Conservation (phyloP, 2,329 filamentous ascomycete species). For the Botrytis galanthina region DNA sequence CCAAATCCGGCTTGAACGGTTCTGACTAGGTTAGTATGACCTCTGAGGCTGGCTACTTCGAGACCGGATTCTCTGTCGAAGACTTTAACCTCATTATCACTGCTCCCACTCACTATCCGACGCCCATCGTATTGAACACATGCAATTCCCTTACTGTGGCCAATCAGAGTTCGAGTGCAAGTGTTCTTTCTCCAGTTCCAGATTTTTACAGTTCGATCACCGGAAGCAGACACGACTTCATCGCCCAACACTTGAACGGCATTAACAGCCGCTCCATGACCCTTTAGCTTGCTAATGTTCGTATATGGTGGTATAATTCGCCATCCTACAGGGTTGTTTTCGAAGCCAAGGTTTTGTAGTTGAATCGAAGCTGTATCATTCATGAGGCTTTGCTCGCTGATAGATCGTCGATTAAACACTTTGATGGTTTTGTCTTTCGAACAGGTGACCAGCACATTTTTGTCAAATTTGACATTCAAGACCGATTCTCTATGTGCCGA, state of each 20-base stretch:
- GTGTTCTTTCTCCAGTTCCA: conserved; percentile 85
- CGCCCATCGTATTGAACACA: conserved; percentile 96
- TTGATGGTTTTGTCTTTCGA: conserved; percentile 98
- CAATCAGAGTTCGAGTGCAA: conserved; percentile 75
- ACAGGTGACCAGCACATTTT: conserved; percentile 88
- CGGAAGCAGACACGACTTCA: conserved; percentile 91
- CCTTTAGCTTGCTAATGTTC: conserved; percentile 75
- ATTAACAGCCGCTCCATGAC: conserved; percentile 90
- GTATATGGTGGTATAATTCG: conserved; percentile 64
- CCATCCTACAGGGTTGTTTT: conserved; percentile 45
- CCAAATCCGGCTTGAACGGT: conserved; percentile 95
- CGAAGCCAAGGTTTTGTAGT: conserved; percentile 55
- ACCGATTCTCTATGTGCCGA: conserved; percentile 87
- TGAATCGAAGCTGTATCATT: conserved; percentile 54
- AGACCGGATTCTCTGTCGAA: conserved; percentile 84
- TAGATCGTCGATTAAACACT: conserved; percentile 78
- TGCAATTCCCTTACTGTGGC: conserved; percentile 92
- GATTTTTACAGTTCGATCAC: conserved; percentile 88
- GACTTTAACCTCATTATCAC: conserved; percentile 92
- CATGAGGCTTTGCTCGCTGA: conserved; percentile 55
- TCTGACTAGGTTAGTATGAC: conserved; percentile 81
- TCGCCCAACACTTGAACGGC: conserved; percentile 85
- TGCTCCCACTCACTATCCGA: conserved; percentile 92
- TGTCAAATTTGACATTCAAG: conserved; percentile 88
- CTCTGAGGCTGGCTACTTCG: conserved; percentile 82